Conservation (phyloP, 495 filamentous ascomycete genomes). For the Penicillium psychrofluorescens region DNA sequence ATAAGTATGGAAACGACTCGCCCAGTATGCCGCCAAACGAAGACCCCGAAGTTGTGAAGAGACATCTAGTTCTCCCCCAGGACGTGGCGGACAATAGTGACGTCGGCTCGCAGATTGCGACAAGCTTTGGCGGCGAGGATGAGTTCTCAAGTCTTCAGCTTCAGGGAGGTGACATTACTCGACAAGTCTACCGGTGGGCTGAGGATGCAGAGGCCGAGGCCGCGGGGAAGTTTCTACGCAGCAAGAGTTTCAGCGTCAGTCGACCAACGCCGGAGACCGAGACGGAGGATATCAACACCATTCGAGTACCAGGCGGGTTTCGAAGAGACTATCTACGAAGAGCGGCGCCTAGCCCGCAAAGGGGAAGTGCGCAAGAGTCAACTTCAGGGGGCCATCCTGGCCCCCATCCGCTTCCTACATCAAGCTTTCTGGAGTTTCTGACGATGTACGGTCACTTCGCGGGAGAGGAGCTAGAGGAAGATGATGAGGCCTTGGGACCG, state of each 20-base stretch:
- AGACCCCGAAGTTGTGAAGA: slow-evolving; percentile 71
- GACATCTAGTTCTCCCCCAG: slow-evolving; percentile 69
- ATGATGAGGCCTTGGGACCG: slow-evolving; percentile 77
- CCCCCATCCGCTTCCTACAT: slow-evolving; percentile 67
- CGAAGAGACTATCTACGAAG: slow-evolving; percentile 78
- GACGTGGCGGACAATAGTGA: slow-evolving; percentile 37
- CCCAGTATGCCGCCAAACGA: slow-evolving; percentile 50
- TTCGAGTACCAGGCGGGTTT: slow-evolving; percentile 90
- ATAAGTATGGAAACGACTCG: slow-evolving; percentile 35
- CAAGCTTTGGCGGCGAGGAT: slow-evolving; percentile 50
- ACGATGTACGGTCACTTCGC: slow-evolving; percentile 96
- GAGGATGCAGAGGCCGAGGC: slow-evolving; percentile 62
- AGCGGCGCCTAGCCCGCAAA: slow-evolving; percentile 52
- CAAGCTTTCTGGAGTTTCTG: slow-evolving; percentile 89
- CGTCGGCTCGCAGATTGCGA: slow-evolving; percentile 30
- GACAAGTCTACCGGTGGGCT: slow-evolving; percentile 90
- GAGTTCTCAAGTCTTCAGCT: slow-evolving; percentile 89
- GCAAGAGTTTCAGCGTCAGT: slow-evolving; percentile 75
- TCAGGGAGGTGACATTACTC: slow-evolving; percentile 89
- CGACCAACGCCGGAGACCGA: slow-evolving; percentile 73
- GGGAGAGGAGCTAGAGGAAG: slow-evolving; percentile 90
- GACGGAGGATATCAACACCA: slow-evolving; percentile 72
- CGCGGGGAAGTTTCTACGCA: slow-evolving; percentile 51
- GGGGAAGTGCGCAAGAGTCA: slow-evolving; percentile 37
- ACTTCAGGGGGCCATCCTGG: slow-evolving; percentile 22